Conservation (phyloP, 116 monocot genomes). For the Iris pallida region DNA sequence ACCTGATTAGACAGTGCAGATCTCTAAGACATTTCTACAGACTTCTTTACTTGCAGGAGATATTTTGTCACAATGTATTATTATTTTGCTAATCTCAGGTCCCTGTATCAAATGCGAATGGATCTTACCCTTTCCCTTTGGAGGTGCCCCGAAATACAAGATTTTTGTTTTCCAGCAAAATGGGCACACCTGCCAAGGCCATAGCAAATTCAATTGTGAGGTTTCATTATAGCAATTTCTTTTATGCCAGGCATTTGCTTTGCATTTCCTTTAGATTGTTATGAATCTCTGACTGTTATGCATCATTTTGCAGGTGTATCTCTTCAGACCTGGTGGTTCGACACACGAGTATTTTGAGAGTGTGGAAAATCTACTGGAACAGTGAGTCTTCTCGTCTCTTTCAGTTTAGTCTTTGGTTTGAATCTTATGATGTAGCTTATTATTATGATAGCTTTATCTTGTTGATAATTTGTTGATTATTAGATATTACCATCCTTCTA, state of each 20-base stretch:
- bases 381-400: conserved; percentile 23
- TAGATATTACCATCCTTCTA: conserved; percentile 99
- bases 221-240: not conserved
- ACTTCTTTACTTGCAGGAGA: no score
- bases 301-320: conserved; percentile 47
- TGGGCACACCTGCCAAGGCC: conserved; percentile 48
- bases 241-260: not conserved
- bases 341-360: conserved; percentile 69
- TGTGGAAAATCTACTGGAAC: conserved; percentile 65
- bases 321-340: conserved; percentile 61
- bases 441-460: no score
- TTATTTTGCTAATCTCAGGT: conserved; percentile 36
- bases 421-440: no score
- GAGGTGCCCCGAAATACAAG: conserved; percentile 64
- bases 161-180: conserved; percentile 76
- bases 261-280: not conserved
- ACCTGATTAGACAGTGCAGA: no score
- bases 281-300: not conserved
- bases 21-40: no score
- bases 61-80: no score
- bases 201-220: conserved; percentile 90
- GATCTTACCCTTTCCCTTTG: conserved; percentile 65
- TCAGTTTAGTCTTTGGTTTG: no score
- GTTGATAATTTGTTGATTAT: no score
- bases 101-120: conserved; percentile 62